Evolutionary conservation across 2,329 filamentous ascomycete genomes (phyloP), one percentile per base, ranked within the genome.

Genomic region (Ilyonectria sp.): DNA sequence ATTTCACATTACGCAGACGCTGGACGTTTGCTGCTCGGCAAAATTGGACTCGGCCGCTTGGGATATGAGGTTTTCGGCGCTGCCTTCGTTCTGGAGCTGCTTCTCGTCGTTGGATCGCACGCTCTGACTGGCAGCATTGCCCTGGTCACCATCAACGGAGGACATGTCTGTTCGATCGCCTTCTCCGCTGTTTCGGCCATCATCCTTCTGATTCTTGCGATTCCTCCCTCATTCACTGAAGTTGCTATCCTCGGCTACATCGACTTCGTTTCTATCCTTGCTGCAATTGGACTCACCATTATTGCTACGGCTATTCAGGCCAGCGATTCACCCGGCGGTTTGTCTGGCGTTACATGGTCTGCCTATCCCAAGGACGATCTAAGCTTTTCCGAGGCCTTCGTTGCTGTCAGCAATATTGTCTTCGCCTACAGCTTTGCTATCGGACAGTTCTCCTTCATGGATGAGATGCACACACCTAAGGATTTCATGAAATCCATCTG

Each of bases 401-500:
- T 67, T n/a, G 65, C 65, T 2, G 65, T 67, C 19, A 67, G 65
- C 60, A 67, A 67, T 50, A 67, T 67, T 17, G 65, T 67, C 33
- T 67, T 67, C 23, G 65, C 65, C 8, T 67, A 67, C 26, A 67
- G 65, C 9, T 67, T 67, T 33, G 65, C 65, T 15, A 67, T 67
- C 11, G 65, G 65, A 21, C 65, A 67, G 35, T 67, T 67, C 44
- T 67, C 65, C 50, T 67, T 67, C 43, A 67, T 67, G 65, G 65
- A 67, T 15, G 65, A 67, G 50, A 67, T 67, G 65, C 65, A 67
- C 19, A 67, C 65, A 13, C 64, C 65, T n/a, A 50, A 46, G 43
- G 65, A 67, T 21, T 67, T 63, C 44, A 67, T 67, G 65, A 67
- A 67, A 55, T 63, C 65, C 5, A 67, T 67, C 55, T 67, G 65